Conservation (phyloP, 768 basidiomycete genomes). For the Suillus discolor region DNA sequence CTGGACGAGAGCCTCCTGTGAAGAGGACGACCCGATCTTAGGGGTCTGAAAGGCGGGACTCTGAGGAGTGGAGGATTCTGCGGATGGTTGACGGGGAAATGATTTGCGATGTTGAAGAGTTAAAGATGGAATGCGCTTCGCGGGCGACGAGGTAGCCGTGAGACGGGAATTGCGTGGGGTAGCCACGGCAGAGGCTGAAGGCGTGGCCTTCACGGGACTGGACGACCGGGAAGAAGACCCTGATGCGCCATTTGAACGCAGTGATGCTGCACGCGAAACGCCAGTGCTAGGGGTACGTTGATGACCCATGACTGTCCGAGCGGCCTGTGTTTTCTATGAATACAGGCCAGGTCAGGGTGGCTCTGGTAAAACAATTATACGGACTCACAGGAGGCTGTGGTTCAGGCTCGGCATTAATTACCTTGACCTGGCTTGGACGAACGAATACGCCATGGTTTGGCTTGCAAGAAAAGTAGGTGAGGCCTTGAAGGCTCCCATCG, state of each 20-base stretch:
- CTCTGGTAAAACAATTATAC: background rate
- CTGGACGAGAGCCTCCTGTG: constrained; percentile 21
- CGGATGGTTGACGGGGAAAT: constrained; percentile 46
- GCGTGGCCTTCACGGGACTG: constrained; percentile 58
- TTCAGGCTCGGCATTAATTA: constrained; percentile 42
- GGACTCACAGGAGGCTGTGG: constrained; percentile 25
- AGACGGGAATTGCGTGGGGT: constrained; percentile 31
- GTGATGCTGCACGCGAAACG: constrained; percentile 41
- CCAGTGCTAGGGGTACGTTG: constrained; percentile 60
- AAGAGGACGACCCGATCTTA: constrained; percentile 32
- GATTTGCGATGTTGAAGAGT: constrained; percentile 53
- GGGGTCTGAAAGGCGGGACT: constrained; percentile 34
- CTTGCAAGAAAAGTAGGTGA: constrained; percentile 81
- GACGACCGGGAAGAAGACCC: constrained; percentile 58
- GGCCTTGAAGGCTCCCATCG: constrained; percentile 83
- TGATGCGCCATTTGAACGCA: constrained; percentile 42
- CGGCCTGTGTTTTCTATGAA: constrained; percentile 29
- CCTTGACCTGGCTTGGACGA: constrained; percentile 79
- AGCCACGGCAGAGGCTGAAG: constrained; percentile 29
- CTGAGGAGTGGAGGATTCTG: constrained; percentile 35
- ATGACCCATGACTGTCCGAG: constrained; percentile 49
- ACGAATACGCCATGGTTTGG: constrained; percentile 86
- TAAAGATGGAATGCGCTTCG: constrained; percentile 53
- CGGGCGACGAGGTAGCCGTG: constrained; percentile 52
- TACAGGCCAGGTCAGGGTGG: background rate